Evolutionary conservation across 768 basidiomycete genomes (phyloP).

Genomic region (Imleria badia): DNA sequence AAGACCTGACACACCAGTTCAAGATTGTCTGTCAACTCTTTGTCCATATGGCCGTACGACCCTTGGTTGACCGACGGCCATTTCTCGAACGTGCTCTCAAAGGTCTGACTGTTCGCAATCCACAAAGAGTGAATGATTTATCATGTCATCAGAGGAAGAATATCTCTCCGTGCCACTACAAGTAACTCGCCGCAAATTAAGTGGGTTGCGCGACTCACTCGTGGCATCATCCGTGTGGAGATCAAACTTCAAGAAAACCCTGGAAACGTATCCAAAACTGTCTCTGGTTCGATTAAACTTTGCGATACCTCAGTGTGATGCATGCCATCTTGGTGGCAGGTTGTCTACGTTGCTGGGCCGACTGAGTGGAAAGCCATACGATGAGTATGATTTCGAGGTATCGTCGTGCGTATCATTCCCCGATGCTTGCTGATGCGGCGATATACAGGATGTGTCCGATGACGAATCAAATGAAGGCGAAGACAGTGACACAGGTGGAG

Average conservation of each 20-base stretch:
- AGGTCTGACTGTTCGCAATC: slow-evolving; percentile 35
- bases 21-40: slow-evolving; percentile 88
- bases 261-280: slow-evolving; percentile 70
- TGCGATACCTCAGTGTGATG: slow-evolving; percentile 69
- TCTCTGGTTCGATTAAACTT: slow-evolving; percentile 52
- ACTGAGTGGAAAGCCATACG: slow-evolving; percentile 69
- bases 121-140: not conserved
- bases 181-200: slow-evolving; percentile 66
- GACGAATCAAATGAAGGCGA: slow-evolving; percentile 24
- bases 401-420: not conserved
- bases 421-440: not conserved
- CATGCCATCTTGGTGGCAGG: slow-evolving; percentile 74
- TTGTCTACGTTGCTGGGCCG: slow-evolving; percentile 62
- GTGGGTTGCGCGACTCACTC: slow-evolving; percentile 67
- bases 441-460: slow-evolving; percentile 18
- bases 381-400: slow-evolving; percentile 67
- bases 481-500: not conserved
- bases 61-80: slow-evolving; percentile 45
- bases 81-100: slow-evolving; percentile 56
- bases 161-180: slow-evolving; percentile 75
- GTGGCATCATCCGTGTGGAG: slow-evolving; percentile 87
- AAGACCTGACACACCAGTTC: slow-evolving; percentile 77
- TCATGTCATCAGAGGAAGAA: slow-evolving; percentile 45
- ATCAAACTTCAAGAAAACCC: slow-evolving; percentile 58
- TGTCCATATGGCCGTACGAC: slow-evolving; percentile 72